Base-by-base conservation (phyloP, 2,329 filamentous ascomycete species). In the Calonectria montana region DNA sequence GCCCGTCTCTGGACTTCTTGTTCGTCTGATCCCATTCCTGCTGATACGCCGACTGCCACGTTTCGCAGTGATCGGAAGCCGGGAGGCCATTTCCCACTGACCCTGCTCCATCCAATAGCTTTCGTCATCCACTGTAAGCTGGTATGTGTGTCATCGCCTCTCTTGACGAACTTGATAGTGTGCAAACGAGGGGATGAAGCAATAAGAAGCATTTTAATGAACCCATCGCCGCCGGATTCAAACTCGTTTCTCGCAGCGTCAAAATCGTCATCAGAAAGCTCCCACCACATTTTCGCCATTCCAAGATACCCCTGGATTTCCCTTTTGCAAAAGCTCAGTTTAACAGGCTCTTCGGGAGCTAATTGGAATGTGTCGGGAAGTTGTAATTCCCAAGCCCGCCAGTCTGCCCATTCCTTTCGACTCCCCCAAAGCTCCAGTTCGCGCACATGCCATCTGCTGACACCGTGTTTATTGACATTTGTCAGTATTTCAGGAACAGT, bases 391-490 rank as follows among this genome's bases (percentile, higher is more conserved):
- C 74, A 68, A 1, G 50, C 1, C 7, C 72, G 69, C 75, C 75
- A 77, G 8, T 74, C 75, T 3, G 39, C 12, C 73, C 65, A 77
- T 1, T 0, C 13, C 2, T 25, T 3, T 18, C 75, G 75, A 9
- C 41, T 74, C 1, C 75, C 75, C 75, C 75, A 77, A 2, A 74
- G 39, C 2, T 77, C 75, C 9, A 76, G 18, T 4, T 75, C 75
- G 1, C 69, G 73, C 3, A 77, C 73, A 57, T 76, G 68, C 62
- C 67, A 75, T 15, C 45, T 53, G 16, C 67, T 59, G 5, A 77
- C 37, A 3, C 8, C 35, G 3, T 61, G 47, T 2, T 5, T 7
- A 0, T 7, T 5, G 0, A 18, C 41, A 3, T 25, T 9, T 16
- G 41, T 37, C 0, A 76, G 37, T 0, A 77, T 45, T 12, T 69